Base-by-base conservation (phyloP, 257 asterid species). In the Anisodus tanguticus region DNA sequence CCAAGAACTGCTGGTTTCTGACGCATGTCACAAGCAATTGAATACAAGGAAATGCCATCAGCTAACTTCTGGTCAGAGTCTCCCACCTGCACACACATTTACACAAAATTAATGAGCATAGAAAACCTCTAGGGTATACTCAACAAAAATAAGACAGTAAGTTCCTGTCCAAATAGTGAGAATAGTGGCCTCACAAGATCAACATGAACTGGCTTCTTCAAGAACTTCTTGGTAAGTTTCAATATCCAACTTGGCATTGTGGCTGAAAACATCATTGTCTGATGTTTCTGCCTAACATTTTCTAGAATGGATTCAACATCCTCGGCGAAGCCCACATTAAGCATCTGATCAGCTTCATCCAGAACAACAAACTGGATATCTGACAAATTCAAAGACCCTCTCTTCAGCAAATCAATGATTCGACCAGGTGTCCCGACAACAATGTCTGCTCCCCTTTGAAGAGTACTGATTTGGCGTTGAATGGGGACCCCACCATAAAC, bases 291-390 rank as follows among this genome's bases (percentile, higher is more conserved):
- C 58, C 85, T 88, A 19, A 96, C 89, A 86, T 88, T 91, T 81
- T 94, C 93, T 84, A 96, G 88, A 81, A 96, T 96, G 68, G 89
- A 88, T 92, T 96, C 98, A 68, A 96, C 99, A 87, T 91, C 98
- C 3, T 96, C 99, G 1, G 98, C 98, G 79, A 96, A 96, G n/a
- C 99, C 99, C 71, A 96, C 98, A 57, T 93, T 96, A 86, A 96
- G 99, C 98, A 96, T 96, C 89, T 96, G 98, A 90, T 96, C 99
- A 81, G 97, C 98, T 88, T 96, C 99, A 87, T 96, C 98, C 60
- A 96, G 94, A 86, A 96, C 97, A 77, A 93, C 93, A 85, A 93
- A 96, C 87, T 92, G 90, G 59, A 96, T 92, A 85, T 94, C 94
- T 0, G 93, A 55, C 78, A 96, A 87, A 85, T 91, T 88, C 90